A percentile compares a stretch with the other conserved stretches of the same genome.
Conservation (phyloP, 306 rosid genomes). For the Cicer chorassanicum region DNA sequence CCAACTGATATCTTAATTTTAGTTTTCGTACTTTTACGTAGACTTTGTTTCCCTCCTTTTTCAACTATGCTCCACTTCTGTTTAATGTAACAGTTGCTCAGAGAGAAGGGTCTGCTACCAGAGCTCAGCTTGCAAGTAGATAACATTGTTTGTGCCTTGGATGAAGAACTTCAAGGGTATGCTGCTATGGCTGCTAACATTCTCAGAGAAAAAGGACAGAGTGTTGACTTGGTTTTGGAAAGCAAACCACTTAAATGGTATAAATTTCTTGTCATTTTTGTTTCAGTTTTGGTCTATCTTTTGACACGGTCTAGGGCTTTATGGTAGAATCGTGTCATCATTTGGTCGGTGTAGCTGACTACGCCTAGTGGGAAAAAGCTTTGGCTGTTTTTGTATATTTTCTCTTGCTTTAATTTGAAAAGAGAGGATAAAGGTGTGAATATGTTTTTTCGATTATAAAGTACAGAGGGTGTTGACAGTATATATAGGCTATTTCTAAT, state of each 20-base stretch:
- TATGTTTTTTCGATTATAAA: conserved; percentile 15
- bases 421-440: conserved; percentile 1
- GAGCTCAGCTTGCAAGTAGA: conserved; percentile 63
- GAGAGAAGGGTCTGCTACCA: conserved; percentile 85
- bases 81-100: conserved; percentile 69
- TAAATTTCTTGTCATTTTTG: neutral
- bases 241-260: conserved; percentile 96
- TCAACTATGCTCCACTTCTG: conserved; percentile 6
- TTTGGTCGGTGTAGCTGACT: conserved; percentile 3
- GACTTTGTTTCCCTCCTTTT: conserved; percentile 4
- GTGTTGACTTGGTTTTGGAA: conserved; percentile 91
- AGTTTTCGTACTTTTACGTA: conserved; percentile 19
- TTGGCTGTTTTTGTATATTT: neutral
- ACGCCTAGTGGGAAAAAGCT: conserved; percentile 14
- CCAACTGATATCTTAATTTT: conserved; percentile 23
- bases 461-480: conserved; percentile 10
- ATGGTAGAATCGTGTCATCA: neutral
- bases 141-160: conserved; percentile 87
- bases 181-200: conserved; percentile 84
- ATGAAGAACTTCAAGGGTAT: conserved; percentile 84
- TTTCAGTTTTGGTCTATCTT: conserved; percentile 3
- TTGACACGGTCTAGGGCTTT: conserved; percentile 3
- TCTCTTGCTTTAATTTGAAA: neutral
- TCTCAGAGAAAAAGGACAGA: conserved; percentile 77
- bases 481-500: neutral